Evolutionary conservation across 441 rosid species (phyloP).

Genomic region (Erodium trifolium): DNA sequence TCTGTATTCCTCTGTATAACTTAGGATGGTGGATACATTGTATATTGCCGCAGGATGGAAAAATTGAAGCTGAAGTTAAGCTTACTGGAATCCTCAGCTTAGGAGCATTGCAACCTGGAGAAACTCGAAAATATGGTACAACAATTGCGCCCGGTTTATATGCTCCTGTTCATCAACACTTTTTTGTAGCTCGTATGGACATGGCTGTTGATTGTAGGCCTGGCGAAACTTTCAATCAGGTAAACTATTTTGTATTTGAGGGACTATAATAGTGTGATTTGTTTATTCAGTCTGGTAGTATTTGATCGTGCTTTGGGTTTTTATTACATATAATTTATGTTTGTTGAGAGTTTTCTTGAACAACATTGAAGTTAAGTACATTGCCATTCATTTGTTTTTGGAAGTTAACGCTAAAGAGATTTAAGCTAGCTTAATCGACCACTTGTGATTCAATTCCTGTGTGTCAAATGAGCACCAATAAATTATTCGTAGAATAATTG

Average conservation of each 20-base stretch:
- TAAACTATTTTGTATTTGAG: slow-evolving; percentile 18
- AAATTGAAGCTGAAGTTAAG: slow-evolving; percentile 82
- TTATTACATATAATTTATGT: background rate
- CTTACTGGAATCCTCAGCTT: slow-evolving; percentile 82
- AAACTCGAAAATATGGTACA: slow-evolving; percentile 73
- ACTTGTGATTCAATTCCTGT: background rate
- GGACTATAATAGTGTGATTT: background rate
- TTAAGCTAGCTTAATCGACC: background rate
- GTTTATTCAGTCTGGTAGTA: too few relatives aligned
- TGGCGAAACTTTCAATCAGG: slow-evolving; percentile 81
- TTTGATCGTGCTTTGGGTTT: too few relatives aligned
- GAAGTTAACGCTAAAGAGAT: too few relatives aligned
- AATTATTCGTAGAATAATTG: background rate
- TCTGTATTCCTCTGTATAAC: background rate
- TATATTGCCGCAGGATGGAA: slow-evolving; percentile 55
- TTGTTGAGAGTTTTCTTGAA: slow-evolving; percentile 13
- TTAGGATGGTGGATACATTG: slow-evolving; percentile 18
- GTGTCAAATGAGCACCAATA: background rate
- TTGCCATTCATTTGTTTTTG: too few relatives aligned
- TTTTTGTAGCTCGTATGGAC: slow-evolving; percentile 83
- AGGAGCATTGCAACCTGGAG: slow-evolving; percentile 81
- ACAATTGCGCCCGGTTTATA: slow-evolving; percentile 76
- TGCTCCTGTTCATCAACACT: slow-evolving; percentile 88
- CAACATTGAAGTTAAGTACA: too few relatives aligned
- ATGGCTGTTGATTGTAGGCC: slow-evolving; percentile 83